Conservation (phyloP, 2,329 filamentous ascomycete species). For the Monilinia laxa region DNA sequence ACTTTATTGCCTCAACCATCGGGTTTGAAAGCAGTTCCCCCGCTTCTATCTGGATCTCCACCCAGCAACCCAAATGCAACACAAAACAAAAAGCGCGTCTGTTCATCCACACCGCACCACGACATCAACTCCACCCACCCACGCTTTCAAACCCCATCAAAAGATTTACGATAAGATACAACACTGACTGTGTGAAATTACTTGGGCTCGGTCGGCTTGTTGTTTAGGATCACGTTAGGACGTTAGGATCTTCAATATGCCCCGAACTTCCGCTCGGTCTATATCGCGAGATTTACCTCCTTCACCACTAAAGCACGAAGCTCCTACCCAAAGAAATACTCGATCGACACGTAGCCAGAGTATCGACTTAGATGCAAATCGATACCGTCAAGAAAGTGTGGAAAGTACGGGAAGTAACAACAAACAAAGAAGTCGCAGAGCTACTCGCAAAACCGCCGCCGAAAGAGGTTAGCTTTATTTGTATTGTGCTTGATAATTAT, state of each 20-base stretch:
- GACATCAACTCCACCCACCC: slow-evolving; percentile 6
- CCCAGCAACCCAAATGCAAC: slow-evolving; percentile 1
- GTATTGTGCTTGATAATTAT: background rate
- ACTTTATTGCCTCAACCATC: background rate
- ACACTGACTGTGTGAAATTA: background rate
- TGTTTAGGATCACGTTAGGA: background rate
- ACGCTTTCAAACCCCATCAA: background rate
- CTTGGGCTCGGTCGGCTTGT: background rate
- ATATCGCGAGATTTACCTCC: slow-evolving; percentile 30
- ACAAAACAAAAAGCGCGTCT: slow-evolving; percentile 10
- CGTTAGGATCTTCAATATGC: slow-evolving; percentile 6
- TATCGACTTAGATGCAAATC: slow-evolving; percentile 38
- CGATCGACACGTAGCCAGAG: slow-evolving; percentile 44
- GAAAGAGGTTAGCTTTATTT: slow-evolving; percentile 26
- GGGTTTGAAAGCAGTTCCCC: background rate
- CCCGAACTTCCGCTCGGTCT: background rate
- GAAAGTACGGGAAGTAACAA: slow-evolving; percentile 32
- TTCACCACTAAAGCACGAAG: slow-evolving; percentile 36
- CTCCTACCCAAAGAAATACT: slow-evolving; percentile 28
- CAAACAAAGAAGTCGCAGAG: slow-evolving; percentile 16
- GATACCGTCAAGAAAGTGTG: slow-evolving; percentile 31
- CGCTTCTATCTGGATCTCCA: background rate
- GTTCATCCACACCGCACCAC: background rate
- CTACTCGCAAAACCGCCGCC: slow-evolving; percentile 19
- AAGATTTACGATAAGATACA: background rate